phyloP scores from a whole-genome alignment of 768 basidiomycete genomes.

The Lentinula aciculospora region DNA sequence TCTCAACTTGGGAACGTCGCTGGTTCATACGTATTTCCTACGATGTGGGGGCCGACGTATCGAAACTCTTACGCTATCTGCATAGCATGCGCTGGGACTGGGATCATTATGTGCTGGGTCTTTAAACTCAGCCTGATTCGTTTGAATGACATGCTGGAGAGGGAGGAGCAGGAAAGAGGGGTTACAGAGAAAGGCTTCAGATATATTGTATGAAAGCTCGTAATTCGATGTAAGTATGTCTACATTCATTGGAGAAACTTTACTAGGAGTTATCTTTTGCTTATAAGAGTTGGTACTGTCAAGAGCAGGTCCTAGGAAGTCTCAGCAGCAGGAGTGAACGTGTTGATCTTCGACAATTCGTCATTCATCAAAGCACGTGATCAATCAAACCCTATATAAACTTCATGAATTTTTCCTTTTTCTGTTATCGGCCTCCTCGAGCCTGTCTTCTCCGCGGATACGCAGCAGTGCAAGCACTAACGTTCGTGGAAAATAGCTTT shows the following conservation, averaged over 20 bases:
- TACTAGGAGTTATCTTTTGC: too few species aligned
- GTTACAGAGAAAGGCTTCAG: slow-evolving; percentile 37
- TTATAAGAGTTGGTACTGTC: too few species aligned
- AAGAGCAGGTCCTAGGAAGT: too few species aligned
- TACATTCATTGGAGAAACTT: too few species aligned
- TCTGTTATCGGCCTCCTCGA: background rate
- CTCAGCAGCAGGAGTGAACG: too few species aligned
- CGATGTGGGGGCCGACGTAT: slow-evolving; percentile 64
- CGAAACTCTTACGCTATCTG: slow-evolving; percentile 51
- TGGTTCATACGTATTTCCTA: slow-evolving; percentile 74
- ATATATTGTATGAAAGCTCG: slow-evolving; percentile 39
- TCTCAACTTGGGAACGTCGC: slow-evolving; percentile 81
- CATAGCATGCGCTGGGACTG: slow-evolving; percentile 45
- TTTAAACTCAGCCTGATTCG: slow-evolving; percentile 36
- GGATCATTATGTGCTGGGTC: slow-evolving; percentile 51
- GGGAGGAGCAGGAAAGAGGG: slow-evolving; percentile 34
- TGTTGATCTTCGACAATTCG: too few species aligned
- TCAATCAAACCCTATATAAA: too few species aligned
- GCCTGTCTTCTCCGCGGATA: background rate
- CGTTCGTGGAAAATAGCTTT: background rate
- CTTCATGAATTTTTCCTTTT: background rate
- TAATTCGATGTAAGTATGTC: too few species aligned
- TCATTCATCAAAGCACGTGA: background rate
- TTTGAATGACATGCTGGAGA: slow-evolving; percentile 32
- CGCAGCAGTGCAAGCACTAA: background rate